Evolutionary conservation across 306 rosid species (phyloP), one percentile per base, ranked within the genome.

Genomic region (Hippophae rhamnoides): DNA sequence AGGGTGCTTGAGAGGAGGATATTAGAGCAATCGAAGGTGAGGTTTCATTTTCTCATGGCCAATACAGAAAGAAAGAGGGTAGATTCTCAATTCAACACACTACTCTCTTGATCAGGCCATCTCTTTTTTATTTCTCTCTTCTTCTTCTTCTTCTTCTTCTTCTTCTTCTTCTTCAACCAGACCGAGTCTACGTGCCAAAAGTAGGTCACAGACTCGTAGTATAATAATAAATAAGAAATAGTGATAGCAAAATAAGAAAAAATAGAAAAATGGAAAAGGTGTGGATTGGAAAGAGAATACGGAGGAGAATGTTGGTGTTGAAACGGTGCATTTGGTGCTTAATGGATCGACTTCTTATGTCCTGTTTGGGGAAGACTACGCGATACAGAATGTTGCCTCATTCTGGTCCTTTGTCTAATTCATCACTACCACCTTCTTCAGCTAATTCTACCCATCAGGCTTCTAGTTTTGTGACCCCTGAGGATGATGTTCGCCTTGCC

Each of bases 301-400:
- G 64, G 25, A 73, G 70, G 52, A 85, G 89, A 3, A 62, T 84
- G 12, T 61, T 75, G 52, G 43, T 72, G 10, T 93, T 92, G 69
- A 86, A 80, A 23, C 81, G 96, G 40, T 79, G 77, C 69, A 45
- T 89, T 58, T 72, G 81, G 6, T 83, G 79, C 0, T 47, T 72
- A 27, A 55, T 88, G 50, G 82, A 92, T 52, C 78, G 77, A 3
- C 7, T 81, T 27, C 56, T 87, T 10, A 13, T 58, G 13, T 87
- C 89, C 65, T 80, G 85, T 52, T 63, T 84, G 41, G 60, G 69
- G 31, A 85, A 83, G 71, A 72, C 81, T 1, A 56, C 68, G 13
- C 51, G 61, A 6, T 85, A 88, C 72, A 78, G 69, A 51, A 63
- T 74, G 81, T 67, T 90, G 7, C 62, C 85, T 1, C 70, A 43